Base-by-base conservation (phyloP, 108 stramenopile genomes). In the Skeletonema marinoi region DNA sequence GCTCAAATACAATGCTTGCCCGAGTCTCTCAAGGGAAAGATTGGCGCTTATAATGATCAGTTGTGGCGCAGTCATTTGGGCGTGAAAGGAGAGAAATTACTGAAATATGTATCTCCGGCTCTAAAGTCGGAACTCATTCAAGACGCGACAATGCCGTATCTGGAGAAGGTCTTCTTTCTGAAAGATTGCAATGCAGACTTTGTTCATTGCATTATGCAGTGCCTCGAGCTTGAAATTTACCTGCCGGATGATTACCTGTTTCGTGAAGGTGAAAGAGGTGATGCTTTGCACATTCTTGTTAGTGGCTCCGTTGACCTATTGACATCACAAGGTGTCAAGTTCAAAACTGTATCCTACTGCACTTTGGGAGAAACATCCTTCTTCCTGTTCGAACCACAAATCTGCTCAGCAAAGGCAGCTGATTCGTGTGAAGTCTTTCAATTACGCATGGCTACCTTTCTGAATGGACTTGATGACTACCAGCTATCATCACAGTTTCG, bases 41-140 rank as follows among this genome's bases (percentile, higher is more conserved):
- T 88, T 32, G 8, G 12, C 21, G 19, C 65, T 5, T 90, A 90
- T 72, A 78, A 86, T 42, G 75, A 74, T 33, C 70, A 80, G 30
- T 32, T 85, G 14, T 90, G 89, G 89, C 66, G 60, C 4, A 63
- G 66, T 29, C 87, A 90, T 64, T 69, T 77, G 36, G 89, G 87
- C 14, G 73, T 83, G 16, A 71, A 75, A 13, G 84, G 83, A 6
- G 68, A 71, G 31, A 74, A 81, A 19, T 11, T 89, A 62, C 65
- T 87, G 19, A 36, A 58, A 51, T 87, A 75, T 61, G 71, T 89
- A 50, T 82, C 87, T 17, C 14, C 50, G 6, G 73, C 61, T 8
- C 46, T 85, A 14, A 65, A 81, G 33, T 44, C 31, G 44, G 84
- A 80, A 51, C 66, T 88, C 38, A 60, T 77, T 11, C 48, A 46